These are phyloP conservation scores for Hygrophoropsis aurantiaca DNA, from an alignment of 768 basidiomycete species.

Conservation along the genomic window DNA sequence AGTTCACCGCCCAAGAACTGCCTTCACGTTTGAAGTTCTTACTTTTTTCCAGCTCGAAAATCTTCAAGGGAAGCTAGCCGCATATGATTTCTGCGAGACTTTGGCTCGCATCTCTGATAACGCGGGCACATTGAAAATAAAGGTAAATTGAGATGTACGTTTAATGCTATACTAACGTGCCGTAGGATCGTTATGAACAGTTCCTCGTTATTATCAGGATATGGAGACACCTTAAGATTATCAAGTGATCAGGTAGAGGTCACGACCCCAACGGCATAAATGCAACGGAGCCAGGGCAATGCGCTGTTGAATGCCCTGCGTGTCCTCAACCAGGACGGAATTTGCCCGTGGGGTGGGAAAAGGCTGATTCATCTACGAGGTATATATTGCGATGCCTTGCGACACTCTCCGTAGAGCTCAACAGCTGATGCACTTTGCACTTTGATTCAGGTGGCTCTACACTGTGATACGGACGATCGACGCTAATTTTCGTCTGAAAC, in stretches of 20 bases:
- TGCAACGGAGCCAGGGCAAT: constrained; percentile 18
- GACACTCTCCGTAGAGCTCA: no score
- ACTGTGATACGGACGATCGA: constrained; percentile 24
- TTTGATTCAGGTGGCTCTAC: constrained; percentile 28
- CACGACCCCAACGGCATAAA: constrained; percentile 3
- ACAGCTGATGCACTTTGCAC: no score
- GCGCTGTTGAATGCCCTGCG: constrained; percentile 30
- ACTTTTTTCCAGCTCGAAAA: constrained; percentile 19
- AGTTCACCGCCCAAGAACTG: constrained; percentile 22
- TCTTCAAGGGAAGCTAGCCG: constrained; percentile 23
- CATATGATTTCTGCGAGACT: constrained; percentile 28
- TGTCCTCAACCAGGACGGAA: constrained; percentile 35
- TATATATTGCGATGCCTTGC: no score
- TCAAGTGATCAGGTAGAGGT: constrained; percentile 11
- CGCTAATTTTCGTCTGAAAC: constrained; percentile 29
- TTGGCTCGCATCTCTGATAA: constrained; percentile 26
- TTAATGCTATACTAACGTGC: background rate
- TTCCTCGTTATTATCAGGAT: constrained; percentile 18
- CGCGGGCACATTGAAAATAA: constrained; percentile 14
- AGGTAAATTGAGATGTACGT: no score
- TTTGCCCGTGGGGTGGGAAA: constrained; percentile 18
- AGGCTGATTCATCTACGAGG: no score
- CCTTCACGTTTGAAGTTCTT: constrained; percentile 22
- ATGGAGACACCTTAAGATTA: constrained; percentile 9
- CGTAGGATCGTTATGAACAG: constrained; percentile 29